Conservation (phyloP, 1,284 basidiomycete species). For the Meira miltonrushii region DNA sequence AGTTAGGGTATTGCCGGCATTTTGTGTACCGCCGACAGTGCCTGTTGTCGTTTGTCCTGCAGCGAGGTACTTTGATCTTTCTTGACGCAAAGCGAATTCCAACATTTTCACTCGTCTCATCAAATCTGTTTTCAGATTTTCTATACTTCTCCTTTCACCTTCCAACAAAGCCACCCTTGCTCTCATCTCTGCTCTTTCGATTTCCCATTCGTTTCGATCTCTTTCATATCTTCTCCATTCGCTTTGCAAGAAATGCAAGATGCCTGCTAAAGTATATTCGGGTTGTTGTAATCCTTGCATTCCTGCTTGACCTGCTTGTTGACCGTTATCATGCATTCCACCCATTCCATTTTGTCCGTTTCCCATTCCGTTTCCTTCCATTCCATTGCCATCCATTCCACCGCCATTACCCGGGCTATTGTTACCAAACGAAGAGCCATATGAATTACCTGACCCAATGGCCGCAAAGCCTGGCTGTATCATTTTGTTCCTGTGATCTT, state of each 20-base stretch:
- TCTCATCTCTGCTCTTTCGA: slow-evolving; percentile 97
- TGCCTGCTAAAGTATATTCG: slow-evolving; percentile 72
- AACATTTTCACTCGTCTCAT: slow-evolving; percentile 98
- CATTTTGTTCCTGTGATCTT: neutral
- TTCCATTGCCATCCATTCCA: neutral
- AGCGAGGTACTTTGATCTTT: slow-evolving; percentile 56
- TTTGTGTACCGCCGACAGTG: no score
- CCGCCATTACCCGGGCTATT: neutral
- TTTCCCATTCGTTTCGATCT: slow-evolving; percentile 99
- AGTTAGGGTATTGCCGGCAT: neutral
- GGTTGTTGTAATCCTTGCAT: slow-evolving; percentile 13
- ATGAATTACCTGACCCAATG: neutral
- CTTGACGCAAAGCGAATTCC: slow-evolving; percentile 74
- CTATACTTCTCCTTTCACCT: slow-evolving; percentile 89
- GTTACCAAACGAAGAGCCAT: neutral
- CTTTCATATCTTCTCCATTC: slow-evolving; percentile 90
- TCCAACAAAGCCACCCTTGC: slow-evolving; percentile 95
- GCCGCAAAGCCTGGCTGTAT: slow-evolving; percentile 7
- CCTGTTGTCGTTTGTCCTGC: neutral
- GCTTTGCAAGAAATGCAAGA: slow-evolving; percentile 93
- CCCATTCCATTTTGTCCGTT: slow-evolving; percentile 8
- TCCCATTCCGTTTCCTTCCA: slow-evolving; percentile 1
- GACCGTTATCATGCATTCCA: neutral
- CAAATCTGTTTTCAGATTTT: slow-evolving; percentile 92
- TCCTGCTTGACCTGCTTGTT: neutral